Evolutionary conservation across 2,329 filamentous ascomycete species (phyloP), one percentile per base, ranked within the genome.

Genomic region (Nectriaceae sp.): DNA sequence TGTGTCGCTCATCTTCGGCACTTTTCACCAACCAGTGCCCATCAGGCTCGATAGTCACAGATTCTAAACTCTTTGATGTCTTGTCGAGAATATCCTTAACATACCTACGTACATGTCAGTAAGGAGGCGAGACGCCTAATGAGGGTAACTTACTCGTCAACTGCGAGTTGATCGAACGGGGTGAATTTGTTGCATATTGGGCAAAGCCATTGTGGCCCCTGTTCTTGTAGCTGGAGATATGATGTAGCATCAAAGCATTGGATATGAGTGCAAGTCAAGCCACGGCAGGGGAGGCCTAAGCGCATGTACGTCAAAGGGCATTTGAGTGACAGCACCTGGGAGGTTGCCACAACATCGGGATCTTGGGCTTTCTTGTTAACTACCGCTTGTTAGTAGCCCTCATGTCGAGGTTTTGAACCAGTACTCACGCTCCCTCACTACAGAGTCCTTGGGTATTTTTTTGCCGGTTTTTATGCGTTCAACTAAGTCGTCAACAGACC

Each of bases 131-230:
- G 11, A 16, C 44, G 4, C 11, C 22, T 20, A 21, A 10, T 24
- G 11, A 4, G 16, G 13, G 11, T 20, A 8, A 73, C 84, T 70
- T 76, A 94, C 83, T 94, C 88, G 59, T 99, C 94, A 22, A 97
- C 84, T 11, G 90, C 90, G 20, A 99, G 74, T 40, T 82, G 85
- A 42, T 93, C 88, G 67, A 90, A 99, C 0, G 85, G 83, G 2
- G 91, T 86, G 0, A 82, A 72, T 63, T 92, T 95, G 69, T 87
- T 93, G 74, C 94, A 99, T 19, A 97, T 87, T 1, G 94, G 94
- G 63, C 94, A 99, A n/a, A 85, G 78, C 94, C 94, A 99, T 16
- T 94, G 95, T 0, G 94, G 94, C 0, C 90, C 93, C 73, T 99
- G 94, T 66, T 97, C 91, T 66, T 97, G 93, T 21, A 99, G 74